phyloP scores from a whole-genome alignment of 352 stramenopile species.

The Globisporangium spinosum region DNA sequence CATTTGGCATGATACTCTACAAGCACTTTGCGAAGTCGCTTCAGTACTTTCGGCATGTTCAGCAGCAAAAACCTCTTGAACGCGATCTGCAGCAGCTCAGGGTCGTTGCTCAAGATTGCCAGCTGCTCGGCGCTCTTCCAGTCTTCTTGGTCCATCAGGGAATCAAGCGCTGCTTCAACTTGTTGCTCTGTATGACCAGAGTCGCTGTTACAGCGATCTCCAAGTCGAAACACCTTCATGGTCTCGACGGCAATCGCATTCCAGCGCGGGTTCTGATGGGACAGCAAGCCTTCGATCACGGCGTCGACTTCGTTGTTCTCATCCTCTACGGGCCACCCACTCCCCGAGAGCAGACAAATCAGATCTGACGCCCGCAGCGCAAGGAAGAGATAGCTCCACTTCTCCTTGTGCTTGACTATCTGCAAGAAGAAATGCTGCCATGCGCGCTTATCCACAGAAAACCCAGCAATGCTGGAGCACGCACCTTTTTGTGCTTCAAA shows the following conservation, averaged over 20 bases:
- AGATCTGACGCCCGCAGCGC: constrained; percentile 37
- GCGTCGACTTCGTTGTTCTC: constrained; percentile 8
- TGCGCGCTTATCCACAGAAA: not conserved
- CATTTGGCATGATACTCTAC: not conserved
- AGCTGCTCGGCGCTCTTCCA: constrained; percentile 50
- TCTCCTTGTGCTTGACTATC: constrained; percentile 22
- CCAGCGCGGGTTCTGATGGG: constrained; percentile 26
- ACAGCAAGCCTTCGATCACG: constrained; percentile 31
- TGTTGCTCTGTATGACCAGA: not conserved
- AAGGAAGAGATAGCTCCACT: constrained; percentile 49
- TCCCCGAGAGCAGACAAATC: constrained; percentile 7
- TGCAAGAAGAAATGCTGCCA: constrained; percentile 24
- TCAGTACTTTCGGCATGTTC: constrained; percentile 55
- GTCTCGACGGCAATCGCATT: constrained; percentile 52
- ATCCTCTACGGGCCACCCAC: not conserved
- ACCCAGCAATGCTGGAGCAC: not conserved
- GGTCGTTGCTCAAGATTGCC: constrained; percentile 21
- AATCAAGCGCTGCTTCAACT: constrained; percentile 22
- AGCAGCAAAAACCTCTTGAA: constrained; percentile 28
- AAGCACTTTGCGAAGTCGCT: constrained; percentile 38
- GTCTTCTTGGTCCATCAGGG: constrained; percentile 35
- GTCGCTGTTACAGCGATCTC: not conserved
- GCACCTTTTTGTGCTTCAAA: constrained; percentile 25
- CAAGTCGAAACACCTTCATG: constrained; percentile 33
- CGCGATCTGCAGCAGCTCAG: constrained; percentile 27